Evolutionary conservation across 345 rosid genomes (phyloP).

Genomic region (Hypericum androsaemum): DNA sequence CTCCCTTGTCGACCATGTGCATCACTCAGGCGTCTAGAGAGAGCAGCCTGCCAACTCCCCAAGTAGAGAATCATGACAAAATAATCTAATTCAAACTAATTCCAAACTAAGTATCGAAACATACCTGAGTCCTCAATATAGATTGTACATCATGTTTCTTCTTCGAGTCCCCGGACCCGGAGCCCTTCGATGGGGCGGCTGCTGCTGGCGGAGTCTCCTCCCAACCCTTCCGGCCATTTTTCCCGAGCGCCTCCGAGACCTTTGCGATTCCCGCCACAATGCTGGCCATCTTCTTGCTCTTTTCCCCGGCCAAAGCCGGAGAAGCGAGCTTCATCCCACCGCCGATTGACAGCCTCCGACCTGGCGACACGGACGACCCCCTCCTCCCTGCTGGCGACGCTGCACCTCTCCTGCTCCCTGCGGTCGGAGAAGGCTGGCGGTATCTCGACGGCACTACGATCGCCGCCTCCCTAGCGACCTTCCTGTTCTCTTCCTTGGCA

Average conservation of each 20-base stretch:
- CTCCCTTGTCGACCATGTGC: constrained; percentile 36
- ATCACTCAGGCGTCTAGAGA: constrained; percentile 81
- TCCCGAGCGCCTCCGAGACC: constrained; percentile 51
- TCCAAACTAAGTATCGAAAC: background rate
- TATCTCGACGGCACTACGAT: constrained; percentile 91
- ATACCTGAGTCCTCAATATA: constrained; percentile 85
- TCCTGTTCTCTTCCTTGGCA: constrained; percentile 72
- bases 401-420: constrained; percentile 34
- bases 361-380: constrained; percentile 60
- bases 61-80: constrained; percentile 3
- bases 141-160: constrained; percentile 51
- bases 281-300: constrained; percentile 65
- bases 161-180: constrained; percentile 38
- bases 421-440: constrained; percentile 78
- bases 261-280: constrained; percentile 62
- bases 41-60: constrained; percentile 56
- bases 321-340: constrained; percentile 65
- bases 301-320: constrained; percentile 27
- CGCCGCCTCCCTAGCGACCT: constrained; percentile 57
- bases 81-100: background rate
- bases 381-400: constrained; percentile 63
- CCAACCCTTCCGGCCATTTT: constrained; percentile 53
- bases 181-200: constrained; percentile 29
- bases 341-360: constrained; percentile 47
- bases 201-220: constrained; percentile 35